These are phyloP conservation scores for Tricladium varicosporioides DNA, from an alignment of 2,329 filamentous ascomycete species.

Conservation along the genomic window DNA sequence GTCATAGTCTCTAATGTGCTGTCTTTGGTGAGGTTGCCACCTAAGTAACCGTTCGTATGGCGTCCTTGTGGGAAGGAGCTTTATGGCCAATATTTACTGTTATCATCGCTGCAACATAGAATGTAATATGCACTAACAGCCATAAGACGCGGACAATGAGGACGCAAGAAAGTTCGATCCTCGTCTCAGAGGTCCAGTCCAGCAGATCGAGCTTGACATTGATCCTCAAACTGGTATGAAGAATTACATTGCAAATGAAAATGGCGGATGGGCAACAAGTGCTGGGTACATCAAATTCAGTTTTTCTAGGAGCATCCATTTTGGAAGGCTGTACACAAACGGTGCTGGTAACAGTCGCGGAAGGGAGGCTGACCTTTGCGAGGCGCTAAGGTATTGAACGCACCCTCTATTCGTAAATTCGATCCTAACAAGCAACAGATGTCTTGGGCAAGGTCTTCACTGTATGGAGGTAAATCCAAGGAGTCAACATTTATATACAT, in stretches of 20 bases:
- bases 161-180: constrained; percentile 82
- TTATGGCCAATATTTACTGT: too few species aligned
- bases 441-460: constrained; percentile 55
- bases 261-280: constrained; percentile 84
- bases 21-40: too few species aligned
- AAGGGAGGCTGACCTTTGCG: constrained; percentile 74
- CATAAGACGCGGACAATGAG: constrained; percentile 67
- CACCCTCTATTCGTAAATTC: not conserved
- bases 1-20: too few species aligned
- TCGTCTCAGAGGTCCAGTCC: constrained; percentile 77
- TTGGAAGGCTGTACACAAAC: constrained; percentile 70
- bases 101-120: too few species aligned
- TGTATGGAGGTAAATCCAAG: constrained; percentile 41
- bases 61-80: too few species aligned
- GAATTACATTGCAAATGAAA: constrained; percentile 96
- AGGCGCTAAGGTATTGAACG: constrained; percentile 57
- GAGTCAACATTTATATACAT: not conserved
- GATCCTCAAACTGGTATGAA: constrained; percentile 90
- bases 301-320: constrained; percentile 72
- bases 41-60: too few species aligned
- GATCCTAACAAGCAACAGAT: constrained; percentile 26
- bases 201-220: constrained; percentile 68
- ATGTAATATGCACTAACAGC: too few species aligned
- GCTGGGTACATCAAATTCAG: constrained; percentile 79
- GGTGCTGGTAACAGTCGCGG: constrained; percentile 57